phyloP scores from a whole-genome alignment of 2,329 filamentous ascomycete genomes.

The Aspergillus fijiensis region DNA sequence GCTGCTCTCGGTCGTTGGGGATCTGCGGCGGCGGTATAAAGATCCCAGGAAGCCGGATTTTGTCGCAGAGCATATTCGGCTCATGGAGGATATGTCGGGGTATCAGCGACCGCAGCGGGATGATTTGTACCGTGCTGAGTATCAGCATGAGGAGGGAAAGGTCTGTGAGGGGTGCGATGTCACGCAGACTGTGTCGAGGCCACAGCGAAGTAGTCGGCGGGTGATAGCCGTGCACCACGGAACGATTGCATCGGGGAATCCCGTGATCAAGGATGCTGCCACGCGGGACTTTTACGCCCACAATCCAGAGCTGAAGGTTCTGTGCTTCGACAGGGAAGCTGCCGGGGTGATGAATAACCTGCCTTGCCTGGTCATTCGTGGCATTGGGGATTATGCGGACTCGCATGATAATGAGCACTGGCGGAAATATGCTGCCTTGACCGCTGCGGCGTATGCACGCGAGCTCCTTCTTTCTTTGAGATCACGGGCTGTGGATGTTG shows the following conservation, averaged over 20 bases:
- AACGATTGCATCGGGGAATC: not conserved
- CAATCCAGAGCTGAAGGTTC: not conserved
- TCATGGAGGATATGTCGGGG: too few species aligned
- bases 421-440: not conserved
- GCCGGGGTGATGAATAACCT: not conserved
- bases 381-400: constrained; percentile 1
- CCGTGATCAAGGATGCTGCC: not conserved
- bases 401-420: not conserved
- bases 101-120: too few species aligned
- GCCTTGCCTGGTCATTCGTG: not conserved
- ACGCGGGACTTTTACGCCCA: not conserved
- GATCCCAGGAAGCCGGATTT: too few species aligned
- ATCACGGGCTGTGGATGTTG: too few species aligned
- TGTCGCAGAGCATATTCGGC: not conserved
- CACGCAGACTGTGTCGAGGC: not conserved
- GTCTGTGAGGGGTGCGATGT: not conserved
- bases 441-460: not conserved
- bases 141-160: not conserved
- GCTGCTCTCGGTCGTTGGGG: constrained; percentile 2
- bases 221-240: not conserved
- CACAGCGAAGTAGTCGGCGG: not conserved
- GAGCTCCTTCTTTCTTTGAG: not conserved
- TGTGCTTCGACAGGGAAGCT: constrained; percentile 2
- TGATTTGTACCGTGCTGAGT: too few species aligned
- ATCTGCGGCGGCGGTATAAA: not conserved